Evolutionary conservation across 164 flowering plant genomes (phyloP).

Genomic region (Vitis rupestris): DNA sequence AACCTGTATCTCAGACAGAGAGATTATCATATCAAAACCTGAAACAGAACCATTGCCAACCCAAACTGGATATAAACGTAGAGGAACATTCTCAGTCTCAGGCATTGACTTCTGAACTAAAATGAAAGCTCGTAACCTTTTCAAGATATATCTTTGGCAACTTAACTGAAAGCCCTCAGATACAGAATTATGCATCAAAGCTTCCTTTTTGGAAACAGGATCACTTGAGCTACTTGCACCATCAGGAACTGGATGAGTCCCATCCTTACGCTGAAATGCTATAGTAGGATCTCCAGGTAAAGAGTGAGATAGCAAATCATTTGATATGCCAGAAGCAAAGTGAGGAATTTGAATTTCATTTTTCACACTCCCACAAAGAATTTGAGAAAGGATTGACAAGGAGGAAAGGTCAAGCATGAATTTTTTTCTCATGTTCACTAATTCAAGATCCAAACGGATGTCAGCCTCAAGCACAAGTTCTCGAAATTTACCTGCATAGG

Average conservation of each 20-base stretch:
- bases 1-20: conserved; percentile 76
- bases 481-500: conserved; percentile 54
- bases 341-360: conserved; percentile 39
- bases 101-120: conserved; percentile 43
- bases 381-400: conserved; percentile 53
- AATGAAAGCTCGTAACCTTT: conserved; percentile 40
- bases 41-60: conserved; percentile 69
- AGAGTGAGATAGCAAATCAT: conserved; percentile 20
- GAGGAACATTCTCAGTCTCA: conserved; percentile 14
- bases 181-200: conserved; percentile 11
- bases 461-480: conserved; percentile 59
- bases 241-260: conserved; percentile 16
- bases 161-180: conserved; percentile 15
- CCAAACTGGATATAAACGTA: conserved; percentile 43
- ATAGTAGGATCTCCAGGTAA: conserved; percentile 27
- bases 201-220: conserved; percentile 19
- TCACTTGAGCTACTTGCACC: conserved; percentile 34
- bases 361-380: conserved; percentile 24
- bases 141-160: conserved; percentile 49
- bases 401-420: conserved; percentile 44
- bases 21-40: conserved; percentile 65
- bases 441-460: conserved; percentile 35
- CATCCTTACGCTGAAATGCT: conserved; percentile 15
- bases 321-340: conserved; percentile 34
- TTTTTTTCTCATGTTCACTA: conserved; percentile 35